phyloP scores from a whole-genome alignment of 345 rosid species.

The Camelina laxa region DNA sequence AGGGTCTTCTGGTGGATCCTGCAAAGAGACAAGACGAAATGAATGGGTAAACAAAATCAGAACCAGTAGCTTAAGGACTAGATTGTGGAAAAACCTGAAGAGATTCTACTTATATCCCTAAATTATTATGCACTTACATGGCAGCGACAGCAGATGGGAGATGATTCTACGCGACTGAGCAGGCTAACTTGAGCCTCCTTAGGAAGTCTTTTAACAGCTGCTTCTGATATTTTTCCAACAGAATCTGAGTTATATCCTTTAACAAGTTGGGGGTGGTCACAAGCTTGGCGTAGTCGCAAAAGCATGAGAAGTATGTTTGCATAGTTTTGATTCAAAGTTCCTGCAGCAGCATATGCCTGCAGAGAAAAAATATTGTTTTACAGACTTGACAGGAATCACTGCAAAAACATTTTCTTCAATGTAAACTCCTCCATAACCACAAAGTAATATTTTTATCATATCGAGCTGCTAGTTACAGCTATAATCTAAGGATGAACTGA shows the following conservation, averaged over 20 bases:
- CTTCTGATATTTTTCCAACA: conserved; percentile 66
- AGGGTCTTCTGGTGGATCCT: conserved; percentile 95
- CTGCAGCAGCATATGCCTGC: conserved; percentile 95
- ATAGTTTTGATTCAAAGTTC: conserved; percentile 89
- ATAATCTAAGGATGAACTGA: conserved; percentile 17
- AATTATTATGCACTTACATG: conserved; percentile 56
- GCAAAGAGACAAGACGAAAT: conserved; percentile 44
- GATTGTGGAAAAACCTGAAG: conserved; percentile 25
- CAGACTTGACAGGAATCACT: conserved; percentile 4
- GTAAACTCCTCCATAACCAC: conserved; percentile 19
- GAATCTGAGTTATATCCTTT: conserved; percentile 62
- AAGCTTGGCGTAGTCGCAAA: conserved; percentile 95
- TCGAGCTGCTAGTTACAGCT: not conserved
- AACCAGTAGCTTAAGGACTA: conserved; percentile 5
- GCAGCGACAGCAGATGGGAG: conserved; percentile 71
- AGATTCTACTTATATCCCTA: not conserved
- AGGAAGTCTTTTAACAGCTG: conserved; percentile 70
- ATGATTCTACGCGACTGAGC: conserved; percentile 54
- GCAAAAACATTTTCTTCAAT: conserved; percentile 20
- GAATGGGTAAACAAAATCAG: conserved; percentile 5
- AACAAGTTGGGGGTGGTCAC: conserved; percentile 91
- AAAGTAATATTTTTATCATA: not conserved
- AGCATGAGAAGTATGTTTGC: conserved; percentile 97
- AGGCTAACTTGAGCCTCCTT: conserved; percentile 55
- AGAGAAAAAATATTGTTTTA: conserved; percentile 28